Evolutionary conservation across 179 eudicot genomes (phyloP).

Genomic region (Dionaea muscipula): DNA sequence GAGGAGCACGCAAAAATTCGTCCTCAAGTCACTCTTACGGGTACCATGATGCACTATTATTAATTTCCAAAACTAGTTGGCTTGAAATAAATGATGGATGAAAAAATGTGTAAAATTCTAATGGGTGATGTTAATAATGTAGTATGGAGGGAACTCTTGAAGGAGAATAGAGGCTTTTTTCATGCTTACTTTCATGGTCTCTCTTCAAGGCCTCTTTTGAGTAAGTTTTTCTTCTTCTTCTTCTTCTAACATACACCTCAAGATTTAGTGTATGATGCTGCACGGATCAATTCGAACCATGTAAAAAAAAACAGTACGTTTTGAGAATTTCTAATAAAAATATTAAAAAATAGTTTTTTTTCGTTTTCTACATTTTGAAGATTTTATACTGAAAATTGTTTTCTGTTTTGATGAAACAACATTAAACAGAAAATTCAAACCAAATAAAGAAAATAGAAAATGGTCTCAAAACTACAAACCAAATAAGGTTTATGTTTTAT

Average conservation of each 20-base stretch:
- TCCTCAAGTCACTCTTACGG: conserved; percentile 56
- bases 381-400: not conserved
- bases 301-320: not conserved
- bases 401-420: conserved; percentile 8
- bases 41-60: conserved; percentile 19
- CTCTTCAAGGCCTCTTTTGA: conserved; percentile 31
- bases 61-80: not conserved
- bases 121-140: conserved; percentile 7
- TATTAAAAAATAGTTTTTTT: not conserved
- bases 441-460: too few species aligned
- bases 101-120: too few species aligned
- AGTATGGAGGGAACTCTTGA: conserved; percentile 71
- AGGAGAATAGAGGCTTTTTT: conserved; percentile 61
- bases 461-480: too few species aligned
- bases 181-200: conserved; percentile 37
- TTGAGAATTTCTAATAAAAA: too few species aligned
- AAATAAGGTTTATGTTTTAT: too few species aligned
- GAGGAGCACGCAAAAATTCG: conserved; percentile 50
- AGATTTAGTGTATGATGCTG: not conserved
- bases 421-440: too few species aligned
- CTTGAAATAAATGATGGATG: not conserved
- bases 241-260: not conserved
- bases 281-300: not conserved
- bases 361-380: too few species aligned
- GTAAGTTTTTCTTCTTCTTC: conserved; percentile 14